Evolutionary conservation across 371 early-diverging fungal genomes (phyloP).

Genomic region (Mucor saturninus): DNA sequence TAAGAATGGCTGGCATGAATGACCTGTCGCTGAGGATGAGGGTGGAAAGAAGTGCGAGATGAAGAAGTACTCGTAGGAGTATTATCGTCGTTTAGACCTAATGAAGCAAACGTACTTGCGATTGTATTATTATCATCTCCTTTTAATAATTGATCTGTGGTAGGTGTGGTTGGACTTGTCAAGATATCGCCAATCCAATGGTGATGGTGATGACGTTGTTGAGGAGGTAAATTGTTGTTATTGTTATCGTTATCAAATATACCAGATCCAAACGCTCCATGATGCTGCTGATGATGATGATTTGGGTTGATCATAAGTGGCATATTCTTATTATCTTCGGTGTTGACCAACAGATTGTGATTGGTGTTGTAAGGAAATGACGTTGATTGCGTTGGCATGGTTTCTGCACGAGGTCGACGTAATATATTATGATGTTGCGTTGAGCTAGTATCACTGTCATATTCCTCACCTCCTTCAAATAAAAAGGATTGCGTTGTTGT

Average conservation of each 20-base stretch:
- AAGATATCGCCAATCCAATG: neutral
- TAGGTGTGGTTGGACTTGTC: constrained; percentile 41
- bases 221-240: no score
- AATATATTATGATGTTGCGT: neutral
- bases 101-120: constrained; percentile 69
- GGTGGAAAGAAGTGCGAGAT: neutral
- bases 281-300: neutral
- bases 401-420: constrained; percentile 74
- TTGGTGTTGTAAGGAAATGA: constrained; percentile 47
- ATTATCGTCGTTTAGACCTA: constrained; percentile 59
- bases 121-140: constrained; percentile 49
- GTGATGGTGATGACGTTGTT: neutral
- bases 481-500: neutral
- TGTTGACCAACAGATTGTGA: neutral
- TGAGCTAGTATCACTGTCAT: constrained; percentile 3
- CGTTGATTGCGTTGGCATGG: constrained; percentile 61
- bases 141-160: constrained; percentile 40
- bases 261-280: neutral
- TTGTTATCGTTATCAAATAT: no score
- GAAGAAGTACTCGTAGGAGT: neutral
- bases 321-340: neutral
- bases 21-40: neutral
- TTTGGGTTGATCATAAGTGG: constrained; percentile 26
- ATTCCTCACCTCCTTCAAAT: neutral
- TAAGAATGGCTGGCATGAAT: constrained; percentile 37